Percentiles rank a stretch among this genome's conserved stretches.
These are phyloP conservation scores for Nakazawaea wyomingensis DNA, from an alignment of 805 yeast genomes.

Conservation along the genomic window DNA sequence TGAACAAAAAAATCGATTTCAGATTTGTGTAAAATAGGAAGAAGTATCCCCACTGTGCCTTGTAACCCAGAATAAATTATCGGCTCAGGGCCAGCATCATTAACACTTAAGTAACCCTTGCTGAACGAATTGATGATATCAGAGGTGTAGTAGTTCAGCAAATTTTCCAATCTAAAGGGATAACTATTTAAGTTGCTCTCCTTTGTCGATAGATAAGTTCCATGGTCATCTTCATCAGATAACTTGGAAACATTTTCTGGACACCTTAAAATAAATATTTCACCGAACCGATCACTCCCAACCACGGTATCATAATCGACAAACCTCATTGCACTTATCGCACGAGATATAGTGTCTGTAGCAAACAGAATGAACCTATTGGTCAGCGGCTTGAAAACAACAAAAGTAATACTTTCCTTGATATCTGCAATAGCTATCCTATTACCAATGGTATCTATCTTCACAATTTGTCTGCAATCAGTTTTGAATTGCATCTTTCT, in stretches of 20 bases:
- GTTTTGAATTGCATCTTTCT: slow-evolving; percentile 50
- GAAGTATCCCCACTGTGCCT: slow-evolving; percentile 73
- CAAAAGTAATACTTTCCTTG: slow-evolving; percentile 55
- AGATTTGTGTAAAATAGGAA: slow-evolving; percentile 57
- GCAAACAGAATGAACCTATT: slow-evolving; percentile 58
- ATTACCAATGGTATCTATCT: slow-evolving; percentile 48
- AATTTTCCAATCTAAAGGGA: slow-evolving; percentile 43
- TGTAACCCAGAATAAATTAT: slow-evolving; percentile 71
- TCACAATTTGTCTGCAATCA: slow-evolving; percentile 44
- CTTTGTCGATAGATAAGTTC: slow-evolving; percentile 29
- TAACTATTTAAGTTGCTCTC: slow-evolving; percentile 41
- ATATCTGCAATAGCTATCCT: slow-evolving; percentile 71
- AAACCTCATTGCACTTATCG: slow-evolving; percentile 51
- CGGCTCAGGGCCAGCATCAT: slow-evolving; percentile 57
- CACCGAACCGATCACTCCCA: slow-evolving; percentile 88
- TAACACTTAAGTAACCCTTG: slow-evolving; percentile 30
- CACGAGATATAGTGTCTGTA: slow-evolving; percentile 66
- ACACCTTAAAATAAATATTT: slow-evolving; percentile 61
- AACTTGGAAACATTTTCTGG: slow-evolving; percentile 42
- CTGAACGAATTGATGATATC: slow-evolving; percentile 67
- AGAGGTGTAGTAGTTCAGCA: slow-evolving; percentile 57
- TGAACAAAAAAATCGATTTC: slow-evolving; percentile 57
- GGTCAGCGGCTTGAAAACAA: slow-evolving; percentile 42
- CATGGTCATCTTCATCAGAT: slow-evolving; percentile 46
- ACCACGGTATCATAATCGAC: slow-evolving; percentile 74